Evolutionary conservation across 441 rosid species (phyloP).

Genomic region (Syzygium malaccense): DNA sequence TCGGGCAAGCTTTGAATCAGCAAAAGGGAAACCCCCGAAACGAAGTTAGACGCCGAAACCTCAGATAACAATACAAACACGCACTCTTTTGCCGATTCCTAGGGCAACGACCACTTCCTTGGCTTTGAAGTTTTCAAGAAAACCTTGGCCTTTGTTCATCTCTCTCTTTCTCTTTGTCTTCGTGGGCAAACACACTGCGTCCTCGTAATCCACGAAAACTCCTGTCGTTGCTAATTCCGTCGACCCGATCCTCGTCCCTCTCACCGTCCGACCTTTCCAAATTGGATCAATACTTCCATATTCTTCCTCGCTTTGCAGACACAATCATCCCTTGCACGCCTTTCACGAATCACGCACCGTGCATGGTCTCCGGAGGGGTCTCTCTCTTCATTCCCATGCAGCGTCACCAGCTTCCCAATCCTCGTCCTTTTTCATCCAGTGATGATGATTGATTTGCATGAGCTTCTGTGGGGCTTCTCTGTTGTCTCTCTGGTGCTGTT

Average conservation of each 20-base stretch:
- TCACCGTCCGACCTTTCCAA: background rate
- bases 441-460: conserved; percentile 12
- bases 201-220: background rate
- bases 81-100: background rate
- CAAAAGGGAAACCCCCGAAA: background rate
- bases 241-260: background rate
- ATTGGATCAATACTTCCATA: background rate
- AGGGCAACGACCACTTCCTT: background rate
- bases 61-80: background rate
- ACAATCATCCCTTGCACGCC: background rate
- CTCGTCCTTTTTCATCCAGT: background rate
- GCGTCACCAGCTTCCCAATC: background rate
- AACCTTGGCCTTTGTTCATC: background rate
- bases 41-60: background rate
- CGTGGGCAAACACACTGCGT: background rate
- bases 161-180: background rate
- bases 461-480: conserved; percentile 17
- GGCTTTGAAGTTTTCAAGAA: background rate
- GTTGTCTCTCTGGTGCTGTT: conserved; percentile 7
- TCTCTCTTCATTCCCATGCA: background rate
- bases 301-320: background rate
- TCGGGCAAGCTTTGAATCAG: background rate
- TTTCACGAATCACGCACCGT: background rate
- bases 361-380: background rate
- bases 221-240: background rate